Conservation (phyloP, 2,329 filamentous ascomycete genomes). For the Ceratocystis eucalypticola region DNA sequence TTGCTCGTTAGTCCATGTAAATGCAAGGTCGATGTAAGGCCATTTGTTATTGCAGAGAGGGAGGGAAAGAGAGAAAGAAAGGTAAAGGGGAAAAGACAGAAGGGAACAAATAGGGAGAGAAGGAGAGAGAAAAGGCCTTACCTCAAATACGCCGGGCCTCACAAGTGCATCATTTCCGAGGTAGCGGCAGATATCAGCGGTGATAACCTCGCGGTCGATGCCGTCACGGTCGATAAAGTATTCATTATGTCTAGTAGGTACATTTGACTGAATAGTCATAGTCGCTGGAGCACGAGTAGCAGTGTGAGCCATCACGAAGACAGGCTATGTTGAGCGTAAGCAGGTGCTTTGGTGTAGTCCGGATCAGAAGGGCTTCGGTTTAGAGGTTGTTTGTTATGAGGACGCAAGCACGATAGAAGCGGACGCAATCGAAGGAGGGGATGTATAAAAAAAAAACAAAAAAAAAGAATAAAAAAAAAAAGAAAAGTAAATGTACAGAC, state of each 20-base stretch:
- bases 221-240: conserved; percentile 17
- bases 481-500: conserved; percentile 1
- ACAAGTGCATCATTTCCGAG: conserved; percentile 71
- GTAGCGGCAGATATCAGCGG: conserved; percentile 72
- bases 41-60: conserved; percentile 2
- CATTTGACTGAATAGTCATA: conserved; percentile 9
- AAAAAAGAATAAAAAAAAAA: conserved; percentile 15
- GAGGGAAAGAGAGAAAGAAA: neutral
- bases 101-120: no score
- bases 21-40: neutral
- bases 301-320: conserved; percentile 12
- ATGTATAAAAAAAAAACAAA: neutral
- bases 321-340: neutral
- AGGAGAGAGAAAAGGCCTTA: conserved; percentile 30
- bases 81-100: neutral
- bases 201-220: conserved; percentile 51
- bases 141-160: conserved; percentile 60
- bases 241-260: conserved; percentile 17
- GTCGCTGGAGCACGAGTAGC: conserved; percentile 10
- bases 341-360: neutral
- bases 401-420: neutral
- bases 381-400: neutral
- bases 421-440: neutral
- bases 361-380: neutral
- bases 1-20: conserved; percentile 12